Base-by-base conservation (phyloP, 163 green algal genomes). In the Scenedesmus sp. region DNA sequence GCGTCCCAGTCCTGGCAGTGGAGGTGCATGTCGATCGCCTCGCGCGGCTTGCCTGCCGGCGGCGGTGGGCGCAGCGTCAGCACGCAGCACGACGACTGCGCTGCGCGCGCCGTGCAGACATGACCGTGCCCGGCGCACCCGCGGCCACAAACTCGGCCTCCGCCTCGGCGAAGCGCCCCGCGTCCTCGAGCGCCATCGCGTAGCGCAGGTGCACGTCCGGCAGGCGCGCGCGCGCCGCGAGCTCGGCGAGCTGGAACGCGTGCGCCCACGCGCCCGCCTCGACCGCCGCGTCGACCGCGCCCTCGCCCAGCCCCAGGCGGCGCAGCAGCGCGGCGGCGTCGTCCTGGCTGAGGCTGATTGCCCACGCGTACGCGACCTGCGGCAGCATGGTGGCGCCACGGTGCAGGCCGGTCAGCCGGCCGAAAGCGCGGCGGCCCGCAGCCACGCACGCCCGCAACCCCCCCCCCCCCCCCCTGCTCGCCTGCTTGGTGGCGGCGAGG, bases 101-200 rank as follows among this genome's bases (percentile, higher is more conserved):
- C 50, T 26, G 50, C 50, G 50, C 50, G 4, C 50, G 4, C 5
- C 50, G 50, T 4, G 50, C 50, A 4, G 10, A 24, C 18, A n/a
- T n/a, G n/a, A n/a, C n/a, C n/a, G n/a, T n/a, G n/a, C n/a, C n/a
- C 11, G 5, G 14, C 51, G 10, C 44, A 87, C 77, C 76, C 51
- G 84, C 81, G 22, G 82, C 84, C 22, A 94, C 81, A 78, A 96
- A 96, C 75, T 92, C 89, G 7, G 80, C 72, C 78, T 94, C 90
- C 22, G 92, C 92, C 58, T 96, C 89, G 4, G 82, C 36, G 72
- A 95, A 96, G 15, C 85, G 80, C 2, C 92, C 91, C 78, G 93
- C 88, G 70, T 96, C 92, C 81, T 97, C 92, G 34, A 96, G 74
- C 72, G 88, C 93, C 92, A 97, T 97, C 29, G 92, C 92, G 77